Conservation (phyloP, 495 filamentous ascomycete genomes). For the Lasiosphaeris hirsuta region DNA sequence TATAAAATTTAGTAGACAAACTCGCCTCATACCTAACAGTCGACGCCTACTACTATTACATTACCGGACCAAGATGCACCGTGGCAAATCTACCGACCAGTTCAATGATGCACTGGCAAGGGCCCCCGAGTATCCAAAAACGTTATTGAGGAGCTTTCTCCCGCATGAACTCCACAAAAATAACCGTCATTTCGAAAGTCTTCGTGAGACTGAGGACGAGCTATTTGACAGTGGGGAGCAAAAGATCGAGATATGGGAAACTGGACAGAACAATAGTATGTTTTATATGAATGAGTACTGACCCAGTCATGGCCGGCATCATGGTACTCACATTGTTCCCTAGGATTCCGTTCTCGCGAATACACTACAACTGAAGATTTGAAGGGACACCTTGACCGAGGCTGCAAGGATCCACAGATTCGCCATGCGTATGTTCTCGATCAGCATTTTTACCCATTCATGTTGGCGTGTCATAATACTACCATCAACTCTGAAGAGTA, state of each 20-base stretch:
- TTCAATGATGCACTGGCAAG: background rate
- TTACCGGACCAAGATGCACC: background rate
- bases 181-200: background rate
- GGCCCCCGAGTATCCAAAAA: constrained; percentile 1
- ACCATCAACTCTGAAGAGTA: background rate
- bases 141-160: background rate
- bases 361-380: background rate
- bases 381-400: background rate
- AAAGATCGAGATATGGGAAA: constrained; percentile 6
- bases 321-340: background rate
- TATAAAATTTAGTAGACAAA: too few species aligned
- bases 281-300: background rate
- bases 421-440: constrained; percentile 4
- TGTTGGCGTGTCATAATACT: background rate
- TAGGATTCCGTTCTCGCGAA: background rate
- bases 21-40: too few species aligned
- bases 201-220: background rate
- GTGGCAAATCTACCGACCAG: background rate
- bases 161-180: constrained; percentile 3
- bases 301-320: background rate
- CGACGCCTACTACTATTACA: too few species aligned
- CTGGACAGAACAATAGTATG: background rate
- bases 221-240: background rate
- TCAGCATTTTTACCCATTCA: background rate
- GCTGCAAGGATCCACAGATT: constrained; percentile 1